Evolutionary conservation across 495 filamentous ascomycete genomes (phyloP), one percentile per base, ranked within the genome.

Genomic region (Hypoxylon subgilvum): DNA sequence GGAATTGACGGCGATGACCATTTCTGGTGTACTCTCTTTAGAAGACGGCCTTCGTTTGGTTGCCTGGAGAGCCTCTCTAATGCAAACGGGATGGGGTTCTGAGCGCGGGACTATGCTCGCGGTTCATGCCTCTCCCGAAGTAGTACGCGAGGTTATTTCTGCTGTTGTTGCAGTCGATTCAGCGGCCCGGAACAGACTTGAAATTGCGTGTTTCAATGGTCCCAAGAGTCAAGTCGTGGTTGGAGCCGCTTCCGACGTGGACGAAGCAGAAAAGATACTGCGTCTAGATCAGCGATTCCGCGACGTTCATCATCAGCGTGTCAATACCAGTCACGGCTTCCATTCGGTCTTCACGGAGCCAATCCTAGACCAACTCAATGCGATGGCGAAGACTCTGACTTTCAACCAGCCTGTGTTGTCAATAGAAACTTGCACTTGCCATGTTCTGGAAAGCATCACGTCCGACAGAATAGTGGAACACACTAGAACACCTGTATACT

Each of bases 101-200:
- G 80, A 85, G 4, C 45, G 48, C 3, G 82, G 82, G 0, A 48
- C 70, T 0, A 86, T 86, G 83, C 31, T 84, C 7, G 61, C 61
- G n/a, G 28, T 74, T 13, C 41, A 65, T 12, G 61, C 62, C 1
- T 49, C 52, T 23, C 16, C 28, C 8, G 52, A 59, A 19, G 10
- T 43, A 13, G 23, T 55, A 1, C n/a, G 23, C 12, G 19, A 12
- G 8, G 3, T 52, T 4, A 27, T 61, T 1, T n/a, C 55, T 10
- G 45, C 43, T 7, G 31, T 54, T 3, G 10, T 35, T 22, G 14
- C 44, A 3, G 46, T 42, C 2, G 49, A 48, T 16, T 18, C 4
- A 6, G 35, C 4, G 39, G 36, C 35, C 18, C 22, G 35, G 28
- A 8, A 40, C 6, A 34, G 18, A 0, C 23, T 71, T n/a, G 73